Evolutionary conservation across 768 basidiomycete genomes (phyloP).

Genomic region (Auricularia sp.): DNA sequence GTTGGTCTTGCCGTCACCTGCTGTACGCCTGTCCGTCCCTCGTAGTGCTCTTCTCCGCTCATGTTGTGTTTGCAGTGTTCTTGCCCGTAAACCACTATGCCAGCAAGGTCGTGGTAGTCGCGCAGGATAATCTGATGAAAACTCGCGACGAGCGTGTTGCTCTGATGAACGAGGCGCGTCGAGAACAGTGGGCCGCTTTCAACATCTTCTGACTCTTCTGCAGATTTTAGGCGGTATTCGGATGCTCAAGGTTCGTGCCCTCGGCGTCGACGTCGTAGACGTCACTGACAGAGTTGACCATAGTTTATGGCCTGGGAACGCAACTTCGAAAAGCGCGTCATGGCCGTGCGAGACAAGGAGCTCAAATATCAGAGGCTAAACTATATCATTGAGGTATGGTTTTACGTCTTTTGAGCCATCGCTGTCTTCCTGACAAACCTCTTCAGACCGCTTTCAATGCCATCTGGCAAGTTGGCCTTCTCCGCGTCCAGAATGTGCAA

Average conservation of each 20-base stretch:
- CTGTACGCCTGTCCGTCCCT: slow-evolving; percentile 11
- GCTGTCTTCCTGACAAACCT: not conserved
- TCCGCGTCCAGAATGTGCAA: not conserved
- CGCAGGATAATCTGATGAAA: slow-evolving; percentile 86
- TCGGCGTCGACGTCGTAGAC: not conserved
- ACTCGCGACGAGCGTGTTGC: slow-evolving; percentile 82
- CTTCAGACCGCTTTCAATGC: slow-evolving; percentile 35
- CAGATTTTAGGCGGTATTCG: slow-evolving; percentile 74
- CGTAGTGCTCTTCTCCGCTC: not conserved
- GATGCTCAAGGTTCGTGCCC: slow-evolving; percentile 59
- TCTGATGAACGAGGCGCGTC: slow-evolving; percentile 66
- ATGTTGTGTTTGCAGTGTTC: slow-evolving; percentile 22
- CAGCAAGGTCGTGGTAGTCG: slow-evolving; percentile 63
- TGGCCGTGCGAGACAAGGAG: slow-evolving; percentile 69
- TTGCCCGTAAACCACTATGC: slow-evolving; percentile 76
- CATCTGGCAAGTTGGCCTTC: slow-evolving; percentile 33
- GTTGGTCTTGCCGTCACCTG: slow-evolving; percentile 14
- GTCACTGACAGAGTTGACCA: not conserved
- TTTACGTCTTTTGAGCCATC: not conserved
- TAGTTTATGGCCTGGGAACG: slow-evolving; percentile 95
- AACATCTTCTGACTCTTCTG: not conserved
- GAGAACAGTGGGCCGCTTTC: slow-evolving; percentile 2
- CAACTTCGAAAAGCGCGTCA: slow-evolving; percentile 67
- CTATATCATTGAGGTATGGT: slow-evolving; percentile 67
- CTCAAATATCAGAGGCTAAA: slow-evolving; percentile 77